Conservation (phyloP, 1,284 basidiomycete species). For the Chalciporus sp. region DNA sequence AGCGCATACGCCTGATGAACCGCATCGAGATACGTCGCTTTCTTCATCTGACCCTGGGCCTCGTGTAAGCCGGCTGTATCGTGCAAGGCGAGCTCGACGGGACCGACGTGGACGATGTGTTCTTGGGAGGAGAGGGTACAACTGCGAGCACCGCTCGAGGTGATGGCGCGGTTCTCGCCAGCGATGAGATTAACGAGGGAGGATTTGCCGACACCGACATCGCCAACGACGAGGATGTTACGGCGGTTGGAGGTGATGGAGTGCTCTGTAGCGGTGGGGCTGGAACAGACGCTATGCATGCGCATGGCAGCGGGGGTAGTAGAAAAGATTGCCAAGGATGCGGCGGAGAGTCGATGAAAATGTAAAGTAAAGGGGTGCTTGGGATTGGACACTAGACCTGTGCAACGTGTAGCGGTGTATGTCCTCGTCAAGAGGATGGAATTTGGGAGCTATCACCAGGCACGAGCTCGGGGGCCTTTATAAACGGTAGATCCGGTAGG, state of each 20-base stretch:
- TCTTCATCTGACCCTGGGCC: constrained; percentile 24
- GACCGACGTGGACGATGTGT: constrained; percentile 15
- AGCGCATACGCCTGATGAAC: constrained; percentile 36
- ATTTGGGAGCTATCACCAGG: constrained; percentile 3
- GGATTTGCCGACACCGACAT: constrained; percentile 35
- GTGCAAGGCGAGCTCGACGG: constrained; percentile 29
- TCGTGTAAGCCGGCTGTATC: constrained; percentile 46
- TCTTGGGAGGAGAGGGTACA: constrained; percentile 28
- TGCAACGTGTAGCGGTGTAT: background rate
- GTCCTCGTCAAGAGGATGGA: constrained; percentile 3
- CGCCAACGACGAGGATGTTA: constrained; percentile 32
- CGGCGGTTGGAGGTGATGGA: constrained; percentile 11
- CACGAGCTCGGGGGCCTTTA: constrained; percentile 14
- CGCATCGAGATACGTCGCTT: constrained; percentile 30
- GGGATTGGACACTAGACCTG: constrained; percentile 1
- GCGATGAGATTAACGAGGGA: constrained; percentile 36
- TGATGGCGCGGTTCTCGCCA: constrained; percentile 17
- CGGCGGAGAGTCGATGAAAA: constrained; percentile 3
- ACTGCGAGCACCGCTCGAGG: constrained; percentile 23
- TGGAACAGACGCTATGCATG: constrained; percentile 17
- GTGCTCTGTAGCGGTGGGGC: constrained; percentile 16
- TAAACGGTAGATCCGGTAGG: constrained; percentile 3
- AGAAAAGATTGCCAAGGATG: background rate
- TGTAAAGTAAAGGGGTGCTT: background rate
- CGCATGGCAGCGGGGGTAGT: constrained; percentile 13